Evolutionary conservation across 1,284 basidiomycete genomes (phyloP).

Genomic region (Fomitopsis palustris): DNA sequence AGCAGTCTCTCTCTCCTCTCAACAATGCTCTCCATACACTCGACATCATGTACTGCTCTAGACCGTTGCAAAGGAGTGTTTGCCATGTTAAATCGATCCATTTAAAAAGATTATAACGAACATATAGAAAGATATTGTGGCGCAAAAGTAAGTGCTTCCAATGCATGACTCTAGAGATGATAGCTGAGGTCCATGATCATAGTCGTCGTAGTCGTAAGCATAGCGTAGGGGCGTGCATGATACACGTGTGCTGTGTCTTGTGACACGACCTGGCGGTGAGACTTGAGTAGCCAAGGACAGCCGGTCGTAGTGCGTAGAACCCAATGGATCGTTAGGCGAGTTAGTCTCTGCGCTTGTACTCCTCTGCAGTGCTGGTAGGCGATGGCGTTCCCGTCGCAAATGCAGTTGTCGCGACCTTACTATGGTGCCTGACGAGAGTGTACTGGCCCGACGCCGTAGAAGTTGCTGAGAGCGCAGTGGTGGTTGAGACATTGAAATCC

Average conservation of each 20-base stretch:
- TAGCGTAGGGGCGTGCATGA: too few species aligned
- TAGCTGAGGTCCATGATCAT: background rate
- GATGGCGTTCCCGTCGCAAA: background rate
- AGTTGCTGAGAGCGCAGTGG: background rate
- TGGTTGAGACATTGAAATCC: background rate
- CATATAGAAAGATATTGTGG: background rate
- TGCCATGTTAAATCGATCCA: background rate
- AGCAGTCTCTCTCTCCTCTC: too few species aligned
- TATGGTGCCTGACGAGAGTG: background rate
- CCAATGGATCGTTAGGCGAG: background rate
- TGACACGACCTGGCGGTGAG: too few species aligned
- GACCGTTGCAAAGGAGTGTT: background rate
- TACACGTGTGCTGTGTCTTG: too few species aligned
- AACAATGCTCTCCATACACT: too few species aligned
- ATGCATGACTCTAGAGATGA: background rate
- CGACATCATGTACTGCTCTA: too few species aligned
- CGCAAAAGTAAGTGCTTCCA: background rate
- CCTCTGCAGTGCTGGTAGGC: background rate
- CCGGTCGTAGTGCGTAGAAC: too few species aligned
- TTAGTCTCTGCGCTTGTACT: background rate
- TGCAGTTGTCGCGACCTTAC: background rate
- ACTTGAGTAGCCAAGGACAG: too few species aligned
- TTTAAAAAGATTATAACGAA: background rate
- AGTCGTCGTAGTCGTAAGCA: background rate
- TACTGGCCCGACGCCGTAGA: background rate